These are phyloP conservation scores for Tephrocybe sp. DNA, from an alignment of 768 basidiomycete genomes.

Conservation along the genomic window DNA sequence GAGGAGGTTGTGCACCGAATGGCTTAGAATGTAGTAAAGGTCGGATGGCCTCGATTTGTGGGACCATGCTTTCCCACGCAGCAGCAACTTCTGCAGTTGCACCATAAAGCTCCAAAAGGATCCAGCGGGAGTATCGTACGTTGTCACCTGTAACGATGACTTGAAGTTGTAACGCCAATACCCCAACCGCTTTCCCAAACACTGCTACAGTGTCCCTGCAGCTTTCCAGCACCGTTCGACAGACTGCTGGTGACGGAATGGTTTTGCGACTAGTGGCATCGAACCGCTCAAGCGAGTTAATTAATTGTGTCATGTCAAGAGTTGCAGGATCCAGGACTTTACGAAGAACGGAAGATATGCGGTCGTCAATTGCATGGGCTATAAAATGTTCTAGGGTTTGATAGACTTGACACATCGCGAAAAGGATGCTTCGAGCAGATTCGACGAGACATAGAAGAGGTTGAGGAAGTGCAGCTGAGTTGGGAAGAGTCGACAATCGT, in stretches of 20 bases:
- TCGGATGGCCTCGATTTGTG: constrained; percentile 68
- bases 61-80: constrained; percentile 80
- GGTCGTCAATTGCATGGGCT: constrained; percentile 78
- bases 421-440: constrained; percentile 89
- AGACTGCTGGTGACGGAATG: constrained; percentile 68
- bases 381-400: constrained; percentile 88
- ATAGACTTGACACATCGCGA: constrained; percentile 89
- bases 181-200: constrained; percentile 86
- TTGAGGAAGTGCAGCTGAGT: constrained; percentile 67
- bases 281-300: constrained; percentile 88
- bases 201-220: constrained; percentile 82
- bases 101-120: constrained; percentile 86
- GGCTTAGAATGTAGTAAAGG: constrained; percentile 50
- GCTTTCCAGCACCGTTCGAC: constrained; percentile 76
- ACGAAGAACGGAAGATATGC: constrained; percentile 74
- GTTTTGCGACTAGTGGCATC: constrained; percentile 75
- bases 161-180: constrained; percentile 79
- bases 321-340: constrained; percentile 88
- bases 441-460: constrained; percentile 75
- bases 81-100: constrained; percentile 84
- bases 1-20: constrained; percentile 24
- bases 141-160: constrained; percentile 75
- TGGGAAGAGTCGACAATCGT: constrained; percentile 78
- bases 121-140: constrained; percentile 83
- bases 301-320: constrained; percentile 77